Percentiles rank a stretch among this genome's conserved stretches.
Evolutionary conservation across 306 rosid genomes (phyloP).

Genomic region (Oxytropis ochrocephala): DNA sequence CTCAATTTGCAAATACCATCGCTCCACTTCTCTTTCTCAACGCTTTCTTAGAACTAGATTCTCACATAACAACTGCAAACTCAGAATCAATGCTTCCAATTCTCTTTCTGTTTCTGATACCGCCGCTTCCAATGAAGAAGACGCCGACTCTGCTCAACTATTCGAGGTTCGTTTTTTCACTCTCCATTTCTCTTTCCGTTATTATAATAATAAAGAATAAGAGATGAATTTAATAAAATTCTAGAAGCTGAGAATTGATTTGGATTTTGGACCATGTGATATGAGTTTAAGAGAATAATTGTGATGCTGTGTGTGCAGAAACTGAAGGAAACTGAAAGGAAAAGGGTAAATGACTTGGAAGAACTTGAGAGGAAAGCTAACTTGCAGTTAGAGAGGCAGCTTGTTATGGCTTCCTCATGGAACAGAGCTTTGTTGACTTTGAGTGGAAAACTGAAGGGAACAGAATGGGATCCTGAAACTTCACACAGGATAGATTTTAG

Average conservation of each 20-base stretch:
- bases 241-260: background rate
- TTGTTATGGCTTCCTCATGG: constrained; percentile 89
- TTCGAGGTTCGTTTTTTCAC: constrained; percentile 50
- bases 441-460: constrained; percentile 82
- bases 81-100: constrained; percentile 34
- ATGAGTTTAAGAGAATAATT: constrained; percentile 1
- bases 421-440: constrained; percentile 68
- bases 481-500: constrained; percentile 80
- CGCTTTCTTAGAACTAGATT: constrained; percentile 26
- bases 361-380: constrained; percentile 74
- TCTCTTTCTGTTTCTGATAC: constrained; percentile 17
- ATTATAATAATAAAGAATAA: background rate
- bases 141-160: constrained; percentile 56
- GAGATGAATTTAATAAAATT: background rate
- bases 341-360: constrained; percentile 66
- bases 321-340: constrained; percentile 71
- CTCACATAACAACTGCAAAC: constrained; percentile 19
- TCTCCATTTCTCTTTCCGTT: background rate
- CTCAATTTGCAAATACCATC: too few relatives aligned
- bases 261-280: constrained; percentile 13
- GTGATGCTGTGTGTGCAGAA: constrained; percentile 39
- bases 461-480: constrained; percentile 91
- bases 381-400: constrained; percentile 91
- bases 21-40: constrained; percentile 8
- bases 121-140: constrained; percentile 33